phyloP scores from a whole-genome alignment of 2,329 filamentous ascomycete species.

The Hypoxylon sp. region DNA sequence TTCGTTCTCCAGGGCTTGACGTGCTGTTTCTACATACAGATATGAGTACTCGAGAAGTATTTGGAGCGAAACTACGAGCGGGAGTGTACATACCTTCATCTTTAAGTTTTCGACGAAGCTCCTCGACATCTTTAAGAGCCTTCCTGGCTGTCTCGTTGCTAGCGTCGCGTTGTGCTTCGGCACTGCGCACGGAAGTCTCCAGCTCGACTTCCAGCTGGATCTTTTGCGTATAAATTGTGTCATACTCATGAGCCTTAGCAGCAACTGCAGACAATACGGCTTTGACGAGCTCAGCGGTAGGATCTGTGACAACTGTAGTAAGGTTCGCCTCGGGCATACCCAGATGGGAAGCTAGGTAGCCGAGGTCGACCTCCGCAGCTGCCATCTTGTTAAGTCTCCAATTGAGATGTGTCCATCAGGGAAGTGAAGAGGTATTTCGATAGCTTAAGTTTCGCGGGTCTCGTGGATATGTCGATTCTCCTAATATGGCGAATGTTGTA shows the following conservation, averaged over 20 bases:
- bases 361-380: constrained; percentile 74
- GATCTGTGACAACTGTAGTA: constrained; percentile 72
- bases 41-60: constrained; percentile 36
- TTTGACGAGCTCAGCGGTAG: constrained; percentile 84
- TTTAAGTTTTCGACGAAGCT: constrained; percentile 83
- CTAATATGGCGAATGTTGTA: not conserved
- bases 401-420: constrained; percentile 49
- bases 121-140: constrained; percentile 85
- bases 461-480: not conserved
- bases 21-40: constrained; percentile 75
- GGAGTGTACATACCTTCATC: constrained; percentile 76
- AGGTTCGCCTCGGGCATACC: constrained; percentile 77
- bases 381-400: constrained; percentile 66
- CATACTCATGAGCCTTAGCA: constrained; percentile 84
- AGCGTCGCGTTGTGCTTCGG: constrained; percentile 85
- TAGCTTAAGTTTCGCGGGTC: constrained; percentile 10
- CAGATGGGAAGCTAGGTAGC: constrained; percentile 80
- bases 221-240: constrained; percentile 88
- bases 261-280: constrained; percentile 81
- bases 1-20: constrained; percentile 84
- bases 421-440: constrained; percentile 12
- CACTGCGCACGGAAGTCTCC: constrained; percentile 87
- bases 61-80: not conserved
- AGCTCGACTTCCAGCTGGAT: constrained; percentile 91
- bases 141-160: constrained; percentile 88